Evolutionary conservation across 2,329 filamentous ascomycete genomes (phyloP), one percentile per base, ranked within the genome.

Genomic region (Huntiella savannae): DNA sequence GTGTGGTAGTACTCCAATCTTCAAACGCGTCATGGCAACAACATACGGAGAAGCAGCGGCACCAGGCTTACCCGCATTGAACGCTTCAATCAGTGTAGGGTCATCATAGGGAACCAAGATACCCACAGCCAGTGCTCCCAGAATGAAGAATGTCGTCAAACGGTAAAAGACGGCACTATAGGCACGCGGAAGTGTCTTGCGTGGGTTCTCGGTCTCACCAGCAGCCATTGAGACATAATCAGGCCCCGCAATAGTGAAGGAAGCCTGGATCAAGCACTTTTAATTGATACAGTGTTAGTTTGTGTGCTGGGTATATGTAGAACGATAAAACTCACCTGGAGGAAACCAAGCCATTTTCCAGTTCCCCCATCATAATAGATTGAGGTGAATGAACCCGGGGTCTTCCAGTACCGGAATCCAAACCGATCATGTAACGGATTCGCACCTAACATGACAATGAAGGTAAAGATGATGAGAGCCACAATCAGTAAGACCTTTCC

Each of bases 121-220:
- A 6, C 81, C 80, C 4, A 85, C 76, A 15, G 72, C 75, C 2
- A 91, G 66, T 0, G 79, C 75, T 1, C 82, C 82, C 1, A 85
- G 69, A 35, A 84, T 71, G 61, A 86, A 87, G 59, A 88, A 87
- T 1, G 72, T 63, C 0, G 79, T 79, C 32, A 88, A 64, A 32
- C 83, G 77, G 59, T 82, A 86, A 59, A 87, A 86, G 1, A 87
- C 81, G 42, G 79, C 75, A 50, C 84, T 84, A 60, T 76, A 86
- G 1, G 82, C 82, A 36, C 71, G 74, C 0, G 82, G 82, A 59
- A 91, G 73, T 15, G 79, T 71, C 13, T 62, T 62, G 12, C 80
- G 74, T 0, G 81, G 80, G 53, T 83, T 80, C 54, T 80, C 71
- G 1, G 79, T 71, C 58, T 85, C 81, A 13, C 77, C 79, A 2